A percentile compares a stretch with the other conserved stretches of the same genome.
phyloP scores from a whole-genome alignment of 1,284 basidiomycete genomes.

The Cerrena zonata region DNA sequence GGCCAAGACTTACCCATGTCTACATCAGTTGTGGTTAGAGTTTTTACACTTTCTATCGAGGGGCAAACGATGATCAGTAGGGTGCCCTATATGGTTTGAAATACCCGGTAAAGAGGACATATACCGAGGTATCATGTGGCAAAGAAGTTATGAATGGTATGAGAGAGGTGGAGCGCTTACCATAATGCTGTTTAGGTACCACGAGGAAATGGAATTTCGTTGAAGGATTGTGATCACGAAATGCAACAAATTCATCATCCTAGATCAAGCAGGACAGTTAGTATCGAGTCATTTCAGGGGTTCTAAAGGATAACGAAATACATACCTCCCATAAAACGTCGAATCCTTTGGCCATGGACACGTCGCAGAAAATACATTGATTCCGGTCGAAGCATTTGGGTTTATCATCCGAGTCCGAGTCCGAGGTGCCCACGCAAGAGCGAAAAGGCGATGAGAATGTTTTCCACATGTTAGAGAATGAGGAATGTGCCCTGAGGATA shows the following conservation, averaged over 20 bases:
- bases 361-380: conserved; percentile 55
- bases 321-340: conserved; percentile 54
- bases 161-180: conserved; percentile 29
- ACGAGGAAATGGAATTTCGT: conserved; percentile 59
- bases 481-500: no score
- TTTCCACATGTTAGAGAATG: no score
- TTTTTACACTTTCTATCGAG: conserved; percentile 46
- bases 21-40: conserved; percentile 39
- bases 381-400: no score
- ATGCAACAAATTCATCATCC: conserved; percentile 58
- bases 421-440: no score
- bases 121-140: not conserved
- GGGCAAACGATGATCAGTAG: not conserved
- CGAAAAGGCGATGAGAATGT: no score
- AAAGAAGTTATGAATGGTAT: not conserved
- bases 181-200: conserved; percentile 57
- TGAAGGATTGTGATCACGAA: conserved; percentile 59
- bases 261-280: conserved; percentile 20
- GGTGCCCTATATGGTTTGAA: not conserved
- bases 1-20: conserved; percentile 39
- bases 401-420: no score
- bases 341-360: conserved; percentile 51
- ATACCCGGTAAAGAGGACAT: not conserved
- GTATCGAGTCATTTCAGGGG: not conserved
- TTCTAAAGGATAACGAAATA: not conserved